Percentiles rank a stretch among this genome's conserved stretches.
These are phyloP conservation scores for Triticum monococcum DNA, from an alignment of 176 grass and related monocot species.

Conservation along the genomic window DNA sequence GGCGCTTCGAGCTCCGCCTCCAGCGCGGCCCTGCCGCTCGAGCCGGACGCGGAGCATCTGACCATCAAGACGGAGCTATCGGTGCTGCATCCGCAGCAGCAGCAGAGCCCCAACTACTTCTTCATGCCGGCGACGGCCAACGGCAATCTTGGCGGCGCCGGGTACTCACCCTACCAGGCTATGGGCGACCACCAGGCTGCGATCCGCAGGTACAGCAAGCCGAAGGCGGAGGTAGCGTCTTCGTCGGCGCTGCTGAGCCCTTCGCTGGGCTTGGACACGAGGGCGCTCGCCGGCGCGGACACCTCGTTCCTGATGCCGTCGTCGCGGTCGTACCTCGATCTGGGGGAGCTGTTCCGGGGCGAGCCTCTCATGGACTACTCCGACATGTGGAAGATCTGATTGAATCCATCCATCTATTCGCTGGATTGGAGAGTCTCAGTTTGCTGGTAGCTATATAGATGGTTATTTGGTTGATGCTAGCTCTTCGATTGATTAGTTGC, in stretches of 20 bases:
- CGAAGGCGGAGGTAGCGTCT: neutral
- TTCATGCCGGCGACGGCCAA: neutral
- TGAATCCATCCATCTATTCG: too few species aligned
- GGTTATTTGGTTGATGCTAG: neutral
- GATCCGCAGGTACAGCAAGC: slow-evolving; percentile 49
- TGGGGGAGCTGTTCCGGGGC: slow-evolving; percentile 32
- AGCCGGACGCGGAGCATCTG: neutral
- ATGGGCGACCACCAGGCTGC: slow-evolving; percentile 4
- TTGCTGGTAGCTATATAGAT: neutral
- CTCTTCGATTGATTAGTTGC: slow-evolving; percentile 9
- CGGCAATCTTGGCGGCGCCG: neutral
- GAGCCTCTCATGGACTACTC: slow-evolving; percentile 34
- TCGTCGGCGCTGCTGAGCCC: neutral
- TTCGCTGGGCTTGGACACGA: neutral
- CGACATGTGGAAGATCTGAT: slow-evolving; percentile 42
- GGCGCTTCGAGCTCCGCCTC: neutral
- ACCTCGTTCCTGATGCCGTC: neutral
- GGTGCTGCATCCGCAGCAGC: neutral
- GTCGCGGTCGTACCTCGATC: slow-evolving; percentile 1
- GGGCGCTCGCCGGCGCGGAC: neutral
- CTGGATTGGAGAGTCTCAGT: neutral
- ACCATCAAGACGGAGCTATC: slow-evolving; percentile 29
- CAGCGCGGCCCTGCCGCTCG: neutral
- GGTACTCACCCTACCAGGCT: neutral
- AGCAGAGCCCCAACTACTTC: neutral